Evolutionary conservation across 1,139 yeast genomes (phyloP).

Genomic region (Suhomyces bolitotheri): DNA sequence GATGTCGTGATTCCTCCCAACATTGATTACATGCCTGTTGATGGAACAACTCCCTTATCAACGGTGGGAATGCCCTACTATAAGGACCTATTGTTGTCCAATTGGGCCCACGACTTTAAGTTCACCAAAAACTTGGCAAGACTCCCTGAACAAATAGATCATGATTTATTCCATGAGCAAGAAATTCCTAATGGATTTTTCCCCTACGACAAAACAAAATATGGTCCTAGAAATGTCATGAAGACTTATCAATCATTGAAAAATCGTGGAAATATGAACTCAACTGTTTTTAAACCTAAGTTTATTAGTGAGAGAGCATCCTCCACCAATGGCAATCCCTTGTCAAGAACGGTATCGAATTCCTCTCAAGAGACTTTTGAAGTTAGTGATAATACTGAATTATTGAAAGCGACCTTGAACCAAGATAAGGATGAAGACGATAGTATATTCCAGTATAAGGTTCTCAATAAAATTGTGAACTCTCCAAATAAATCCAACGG

Average conservation of each 20-base stretch:
- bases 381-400: constrained; percentile 4
- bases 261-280: constrained; percentile 25
- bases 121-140: constrained; percentile 56
- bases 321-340: constrained; percentile 6
- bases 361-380: constrained; percentile 11
- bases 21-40: constrained; percentile 31
- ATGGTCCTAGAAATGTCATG: constrained; percentile 44
- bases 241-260: constrained; percentile 49
- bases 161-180: constrained; percentile 27
- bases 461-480: constrained; percentile 4
- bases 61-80: constrained; percentile 86
- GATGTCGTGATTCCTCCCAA: constrained; percentile 29
- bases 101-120: constrained; percentile 67
- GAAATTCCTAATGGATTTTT: constrained; percentile 23
- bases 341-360: constrained; percentile 16
- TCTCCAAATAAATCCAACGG: constrained; percentile 3
- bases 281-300: constrained; percentile 44
- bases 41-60: constrained; percentile 56
- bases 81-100: constrained; percentile 72
- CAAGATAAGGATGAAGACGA: constrained; percentile 21
- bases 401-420: constrained; percentile 7
- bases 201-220: constrained; percentile 55
- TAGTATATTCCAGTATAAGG: constrained; percentile 31
- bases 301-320: constrained; percentile 68
- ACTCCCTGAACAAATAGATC: constrained; percentile 36